Percentiles rank a stretch among this genome's conserved stretches.
phyloP scores from a whole-genome alignment of 805 yeast species.

The Zygosaccharomyces gambellarensis region DNA sequence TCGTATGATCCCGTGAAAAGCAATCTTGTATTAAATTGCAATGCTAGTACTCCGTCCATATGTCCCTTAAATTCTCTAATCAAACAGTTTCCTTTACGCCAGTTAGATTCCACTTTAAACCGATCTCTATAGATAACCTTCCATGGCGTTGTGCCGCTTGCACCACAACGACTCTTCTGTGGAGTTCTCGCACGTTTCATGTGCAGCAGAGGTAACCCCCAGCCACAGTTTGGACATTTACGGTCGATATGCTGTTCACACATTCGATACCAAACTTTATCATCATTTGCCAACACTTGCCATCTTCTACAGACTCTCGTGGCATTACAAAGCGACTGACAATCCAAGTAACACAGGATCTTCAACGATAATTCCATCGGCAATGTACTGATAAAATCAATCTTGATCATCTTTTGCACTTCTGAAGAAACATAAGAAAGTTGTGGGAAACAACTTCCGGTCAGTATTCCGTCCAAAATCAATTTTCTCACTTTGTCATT shows the following conservation, averaged over 20 bases:
- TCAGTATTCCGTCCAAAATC: conserved; percentile 74
- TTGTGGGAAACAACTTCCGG: conserved; percentile 94
- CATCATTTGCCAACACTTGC: conserved; percentile 91
- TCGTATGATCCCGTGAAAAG: conserved; percentile 92
- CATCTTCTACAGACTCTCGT: conserved; percentile 87
- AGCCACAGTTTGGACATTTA: conserved; percentile 96
- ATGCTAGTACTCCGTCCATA: conserved; percentile 79
- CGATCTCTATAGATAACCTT: conserved; percentile 90
- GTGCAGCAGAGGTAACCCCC: conserved; percentile 96
- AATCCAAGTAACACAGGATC: conserved; percentile 83
- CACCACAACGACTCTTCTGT: conserved; percentile 1
- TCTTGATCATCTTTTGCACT: conserved; percentile 70
- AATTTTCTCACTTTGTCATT: conserved; percentile 71
- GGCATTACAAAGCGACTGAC: conserved; percentile 88
- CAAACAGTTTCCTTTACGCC: conserved; percentile 79
- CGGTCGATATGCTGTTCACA: conserved; percentile 97
- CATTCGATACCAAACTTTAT: conserved; percentile 96
- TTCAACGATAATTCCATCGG: conserved; percentile 85
- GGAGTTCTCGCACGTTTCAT: conserved; percentile 60
- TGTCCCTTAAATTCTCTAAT: conserved; percentile 71
- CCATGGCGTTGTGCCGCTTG: conserved; percentile 75
- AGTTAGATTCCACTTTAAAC: conserved; percentile 84
- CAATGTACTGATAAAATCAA: conserved; percentile 79
- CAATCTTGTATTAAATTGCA: conserved; percentile 75
- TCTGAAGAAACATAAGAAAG: conserved; percentile 79